These are phyloP conservation scores for Colletotrichum siamense DNA, from an alignment of 2,329 filamentous ascomycete genomes.

Conservation along the genomic window DNA sequence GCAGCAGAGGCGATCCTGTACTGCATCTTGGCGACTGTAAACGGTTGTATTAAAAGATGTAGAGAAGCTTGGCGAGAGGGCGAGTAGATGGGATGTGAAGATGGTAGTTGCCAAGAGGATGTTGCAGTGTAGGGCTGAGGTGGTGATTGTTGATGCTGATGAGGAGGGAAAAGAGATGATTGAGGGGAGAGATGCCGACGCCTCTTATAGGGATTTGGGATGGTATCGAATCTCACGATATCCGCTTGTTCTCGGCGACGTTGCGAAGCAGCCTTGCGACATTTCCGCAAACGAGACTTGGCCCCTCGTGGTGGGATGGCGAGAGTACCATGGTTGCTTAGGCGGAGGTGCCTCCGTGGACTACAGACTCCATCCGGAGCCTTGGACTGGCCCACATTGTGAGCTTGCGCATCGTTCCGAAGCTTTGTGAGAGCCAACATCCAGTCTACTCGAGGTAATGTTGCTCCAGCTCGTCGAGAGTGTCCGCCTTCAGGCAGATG, in stretches of 20 bases:
- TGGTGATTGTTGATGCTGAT: background rate
- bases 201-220: slow-evolving; percentile 9
- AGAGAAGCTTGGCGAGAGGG: background rate
- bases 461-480: background rate
- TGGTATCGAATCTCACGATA: background rate
- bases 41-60: background rate
- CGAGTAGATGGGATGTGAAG: background rate
- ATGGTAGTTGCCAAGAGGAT: background rate
- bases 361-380: background rate
- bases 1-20: slow-evolving; percentile 15
- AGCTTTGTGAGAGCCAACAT: background rate
- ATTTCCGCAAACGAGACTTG: background rate
- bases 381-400: background rate
- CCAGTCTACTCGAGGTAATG: background rate
- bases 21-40: slow-evolving; percentile 14
- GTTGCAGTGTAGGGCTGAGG: background rate
- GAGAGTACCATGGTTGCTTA: background rate
- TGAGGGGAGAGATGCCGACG: background rate
- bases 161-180: background rate
- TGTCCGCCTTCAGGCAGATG: background rate
- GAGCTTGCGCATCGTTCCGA: background rate
- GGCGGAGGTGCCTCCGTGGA: background rate
- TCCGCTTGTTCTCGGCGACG: background rate
- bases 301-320: background rate
- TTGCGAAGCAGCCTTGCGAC: background rate